A percentile compares a stretch with the other conserved stretches of the same genome.
Conservation (phyloP, 1,139 yeast species). For the Nakaseomyces delphensis region DNA sequence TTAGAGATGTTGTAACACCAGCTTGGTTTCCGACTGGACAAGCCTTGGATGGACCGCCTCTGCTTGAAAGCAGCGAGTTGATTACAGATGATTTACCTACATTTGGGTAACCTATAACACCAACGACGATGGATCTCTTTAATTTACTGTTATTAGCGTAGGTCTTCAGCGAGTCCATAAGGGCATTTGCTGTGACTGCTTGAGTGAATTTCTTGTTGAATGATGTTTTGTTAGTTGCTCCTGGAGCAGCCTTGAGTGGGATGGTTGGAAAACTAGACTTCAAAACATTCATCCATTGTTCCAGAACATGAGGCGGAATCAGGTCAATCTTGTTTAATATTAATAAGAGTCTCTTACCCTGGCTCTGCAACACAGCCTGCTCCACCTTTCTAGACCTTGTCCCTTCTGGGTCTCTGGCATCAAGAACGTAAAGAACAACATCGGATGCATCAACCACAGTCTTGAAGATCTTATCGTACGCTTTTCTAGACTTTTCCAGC, state of each 20-base stretch:
- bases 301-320: conserved; percentile 73
- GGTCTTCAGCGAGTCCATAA: conserved; percentile 74
- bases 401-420: conserved; percentile 95
- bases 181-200: conserved; percentile 60
- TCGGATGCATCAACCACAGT: conserved; percentile 80
- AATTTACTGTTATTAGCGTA: conserved; percentile 77
- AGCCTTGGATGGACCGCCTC: conserved; percentile 60
- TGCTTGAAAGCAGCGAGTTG: conserved; percentile 79
- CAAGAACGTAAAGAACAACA: conserved; percentile 83
- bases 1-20: conserved; percentile 85
- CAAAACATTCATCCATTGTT: conserved; percentile 76
- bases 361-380: conserved; percentile 72
- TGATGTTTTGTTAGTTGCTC: conserved; percentile 54
- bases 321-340: conserved; percentile 88
- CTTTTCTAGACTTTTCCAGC: conserved; percentile 78
- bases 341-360: conserved; percentile 75
- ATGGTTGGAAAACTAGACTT: conserved; percentile 84
- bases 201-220: conserved; percentile 74
- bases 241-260: conserved; percentile 65
- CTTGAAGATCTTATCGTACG: conserved; percentile 82
- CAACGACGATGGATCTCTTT: conserved; percentile 87
- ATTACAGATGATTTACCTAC: conserved; percentile 93
- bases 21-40: conserved; percentile 98
- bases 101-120: conserved; percentile 94
- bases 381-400: conserved; percentile 90